phyloP scores from a whole-genome alignment of 2,329 filamentous ascomycete genomes.

The Drechslerella dactyloides region DNA sequence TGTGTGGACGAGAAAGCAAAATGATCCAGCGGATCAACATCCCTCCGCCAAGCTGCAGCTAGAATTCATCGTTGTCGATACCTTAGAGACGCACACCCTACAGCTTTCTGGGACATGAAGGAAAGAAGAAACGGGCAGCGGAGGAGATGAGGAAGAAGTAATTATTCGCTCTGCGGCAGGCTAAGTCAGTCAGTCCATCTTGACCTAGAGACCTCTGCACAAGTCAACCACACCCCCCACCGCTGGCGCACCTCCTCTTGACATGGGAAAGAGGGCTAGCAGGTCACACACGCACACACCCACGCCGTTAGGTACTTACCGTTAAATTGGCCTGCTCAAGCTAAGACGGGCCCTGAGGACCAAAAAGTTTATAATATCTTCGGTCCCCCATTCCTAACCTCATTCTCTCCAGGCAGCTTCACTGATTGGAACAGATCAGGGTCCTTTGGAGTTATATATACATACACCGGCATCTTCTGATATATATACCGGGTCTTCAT shows the following conservation, averaged over 20 bases:
- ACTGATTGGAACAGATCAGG: slow-evolving; percentile 44
- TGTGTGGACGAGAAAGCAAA: slow-evolving; percentile 12
- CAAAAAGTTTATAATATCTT: slow-evolving; percentile 49
- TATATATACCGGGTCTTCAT: neutral
- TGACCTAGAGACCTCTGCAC: neutral
- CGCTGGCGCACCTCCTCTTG: neutral
- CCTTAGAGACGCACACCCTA: neutral
- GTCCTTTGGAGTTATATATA: slow-evolving; percentile 17
- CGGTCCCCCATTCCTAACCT: slow-evolving; percentile 45
- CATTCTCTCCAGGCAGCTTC: slow-evolving; percentile 39
- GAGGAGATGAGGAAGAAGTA: neutral
- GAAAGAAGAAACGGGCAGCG: slow-evolving; percentile 1
- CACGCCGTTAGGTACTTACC: slow-evolving; percentile 16
- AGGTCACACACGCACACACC: neutral
- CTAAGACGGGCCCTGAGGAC: slow-evolving; percentile 29
- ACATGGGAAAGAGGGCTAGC: neutral
- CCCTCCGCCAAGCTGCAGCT: slow-evolving; percentile 22
- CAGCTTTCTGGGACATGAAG: neutral
- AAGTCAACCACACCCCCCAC: neutral
- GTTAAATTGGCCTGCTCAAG: slow-evolving; percentile 36
- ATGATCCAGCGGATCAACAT: slow-evolving; percentile 10
- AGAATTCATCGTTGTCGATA: neutral
- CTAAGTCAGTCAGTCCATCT: neutral
- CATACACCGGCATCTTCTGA: slow-evolving; percentile 7
- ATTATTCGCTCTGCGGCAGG: slow-evolving; percentile 32